Base-by-base conservation (phyloP, 768 basidiomycete species). In the Russula ochroleuca region DNA sequence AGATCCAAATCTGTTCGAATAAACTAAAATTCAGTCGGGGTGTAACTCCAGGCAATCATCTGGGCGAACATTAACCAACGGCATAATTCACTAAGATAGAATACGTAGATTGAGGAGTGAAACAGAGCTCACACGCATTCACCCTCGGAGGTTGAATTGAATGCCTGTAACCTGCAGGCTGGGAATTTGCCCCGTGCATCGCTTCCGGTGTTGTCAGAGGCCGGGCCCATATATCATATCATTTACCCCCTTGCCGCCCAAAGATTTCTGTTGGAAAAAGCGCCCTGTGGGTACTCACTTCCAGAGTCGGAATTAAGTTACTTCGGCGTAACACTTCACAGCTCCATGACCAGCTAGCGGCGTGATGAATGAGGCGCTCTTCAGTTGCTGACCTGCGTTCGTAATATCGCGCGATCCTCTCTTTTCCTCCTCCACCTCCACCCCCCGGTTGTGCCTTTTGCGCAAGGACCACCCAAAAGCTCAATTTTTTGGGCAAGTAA, bases 321-420 rank as follows among this genome's bases (percentile, higher is more conserved):
- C n/a, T n/a, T 21, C 31, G 41, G 43, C 31, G n/a, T n/a, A 43
- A 43, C 41, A 43, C 3, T n/a, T 41, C 41, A 13, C n/a, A 17
- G 19, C 19, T 28, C 31, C 56, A 43, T 47, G 56, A 31, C 13
- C 43, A 33, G 13, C 13, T 33, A 33, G 33, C 11, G 14, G 53
- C 45, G 37, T 41, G 37, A 47, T 56, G 61, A 21, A 31, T n/a
- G 45, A 48, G 45, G 61, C 61, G 37, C 37, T 9, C 25, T 28
- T 48, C 61, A 21, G 17, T 13, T 23, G 13, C 47, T 54, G 45
- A 62, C 19, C 8, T 49, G 37, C 45, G 43, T 38, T 33, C 54
- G 15, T 55, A 55, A 25, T 28, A n/a, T 35, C 43, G n/a, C 14
- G 10, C n/a, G 6, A 10, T 9, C 5, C 47, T 10, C 25, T 33